Evolutionary conservation across 805 yeast genomes (phyloP).

Genomic region (Wickerhamiella domercqiae): DNA sequence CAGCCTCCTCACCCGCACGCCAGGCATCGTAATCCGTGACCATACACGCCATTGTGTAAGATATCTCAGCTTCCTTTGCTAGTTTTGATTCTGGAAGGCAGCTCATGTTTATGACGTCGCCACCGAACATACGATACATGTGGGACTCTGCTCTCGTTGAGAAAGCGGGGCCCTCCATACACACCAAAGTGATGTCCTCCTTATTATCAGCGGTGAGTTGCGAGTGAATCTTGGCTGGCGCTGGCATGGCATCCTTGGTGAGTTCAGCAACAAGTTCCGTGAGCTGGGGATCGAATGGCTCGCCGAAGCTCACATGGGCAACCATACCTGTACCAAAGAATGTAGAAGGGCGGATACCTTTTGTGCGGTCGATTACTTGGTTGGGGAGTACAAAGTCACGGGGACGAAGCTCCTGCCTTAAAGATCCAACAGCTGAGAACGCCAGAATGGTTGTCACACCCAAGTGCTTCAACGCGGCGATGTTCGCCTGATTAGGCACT

Average conservation of each 20-base stretch:
- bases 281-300: conserved; percentile 75
- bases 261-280: conserved; percentile 45
- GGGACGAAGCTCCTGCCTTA: conserved; percentile 77
- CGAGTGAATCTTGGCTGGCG: conserved; percentile 49
- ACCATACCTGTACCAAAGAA: conserved; percentile 87
- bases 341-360: conserved; percentile 81
- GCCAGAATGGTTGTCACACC: conserved; percentile 85
- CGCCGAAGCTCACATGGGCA: conserved; percentile 95
- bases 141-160: conserved; percentile 92
- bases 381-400: conserved; percentile 94
- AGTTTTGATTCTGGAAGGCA: conserved; percentile 94
- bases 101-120: conserved; percentile 91
- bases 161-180: conserved; percentile 99
- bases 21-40: conserved; percentile 98
- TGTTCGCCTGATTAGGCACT: conserved; percentile 87
- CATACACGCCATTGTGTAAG: conserved; percentile 98
- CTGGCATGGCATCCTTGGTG: conserved; percentile 8
- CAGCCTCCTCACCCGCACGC: conserved; percentile 91
- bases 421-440: conserved; percentile 91
- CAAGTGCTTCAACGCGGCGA: conserved; percentile 79
- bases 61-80: conserved; percentile 93
- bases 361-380: conserved; percentile 92
- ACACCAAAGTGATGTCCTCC: conserved; percentile 71
- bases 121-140: conserved; percentile 78
- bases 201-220: conserved; percentile 40